Base-by-base conservation (phyloP, 2,329 filamentous ascomycete species). In the Tolypocladium ophioglossoides region DNA sequence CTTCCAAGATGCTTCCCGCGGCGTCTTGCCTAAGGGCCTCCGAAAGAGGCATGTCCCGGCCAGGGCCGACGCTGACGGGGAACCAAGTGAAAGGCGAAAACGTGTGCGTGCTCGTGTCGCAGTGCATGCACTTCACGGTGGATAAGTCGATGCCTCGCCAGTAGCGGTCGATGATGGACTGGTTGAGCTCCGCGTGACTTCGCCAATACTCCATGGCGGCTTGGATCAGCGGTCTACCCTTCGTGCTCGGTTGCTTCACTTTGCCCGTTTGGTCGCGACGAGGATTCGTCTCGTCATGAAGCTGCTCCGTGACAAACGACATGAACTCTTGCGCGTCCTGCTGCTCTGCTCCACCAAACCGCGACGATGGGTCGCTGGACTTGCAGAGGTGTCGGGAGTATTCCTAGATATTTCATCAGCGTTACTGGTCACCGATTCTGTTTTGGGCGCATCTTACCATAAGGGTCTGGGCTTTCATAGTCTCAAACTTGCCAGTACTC, bases 251-350 rank as follows among this genome's bases (percentile, higher is more conserved):
- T 56, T 70, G 64, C 24, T 56, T 41, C 1, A 61, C 61, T 4
- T 60, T 61, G 52, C 68, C 67, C 22, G 64, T 59, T 22, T 56
- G 74, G 56, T 84, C 74, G n/a, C 75, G 72, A 16, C 68, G 68
- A 30, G 66, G 67, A 66, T 96, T 95, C 6, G 95, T 84, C 69
- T 99, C 94, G 65, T 94, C 88, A 61, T 92, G 86, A 14, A 97
- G 76, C 59, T 87, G 85, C 52, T 89, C 84, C 39, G 95, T 78
- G 30, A 96, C 69, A 64, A 95, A 96, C 48, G 84, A 83, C 60
- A 92, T 84, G 61, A 95, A 95, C 63, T 97, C 94, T 59, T 91
- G 87, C 2, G 91, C 87, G 64, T 99, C 94, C 70, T 97, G 94
- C 66, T 97, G 92, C 51, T 83, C 74, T 27, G 78, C 76, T 41